phyloP scores from a whole-genome alignment of 257 asterid species.

The Apocynum venetum region DNA sequence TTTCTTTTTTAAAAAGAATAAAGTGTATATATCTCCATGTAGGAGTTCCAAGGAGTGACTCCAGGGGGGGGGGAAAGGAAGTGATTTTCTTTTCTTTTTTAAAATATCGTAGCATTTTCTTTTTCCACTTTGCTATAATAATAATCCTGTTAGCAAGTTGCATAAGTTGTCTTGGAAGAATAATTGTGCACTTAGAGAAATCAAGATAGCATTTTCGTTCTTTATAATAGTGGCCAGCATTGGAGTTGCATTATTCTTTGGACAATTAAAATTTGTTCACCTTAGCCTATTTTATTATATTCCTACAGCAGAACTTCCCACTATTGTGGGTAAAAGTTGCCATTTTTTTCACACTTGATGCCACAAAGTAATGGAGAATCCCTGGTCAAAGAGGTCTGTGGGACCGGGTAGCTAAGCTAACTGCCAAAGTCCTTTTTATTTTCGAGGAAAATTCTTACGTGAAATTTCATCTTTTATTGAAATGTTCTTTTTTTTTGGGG shows the following conservation, averaged over 20 bases:
- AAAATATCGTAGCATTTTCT: not conserved
- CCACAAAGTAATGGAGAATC: not conserved
- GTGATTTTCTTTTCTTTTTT: too few relatives aligned
- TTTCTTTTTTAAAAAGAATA: not conserved
- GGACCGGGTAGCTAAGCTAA: too few relatives aligned
- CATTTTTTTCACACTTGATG: not conserved
- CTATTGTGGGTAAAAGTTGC: slow-evolving; percentile 3
- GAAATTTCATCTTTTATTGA: too few relatives aligned
- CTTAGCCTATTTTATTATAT: slow-evolving; percentile 14
- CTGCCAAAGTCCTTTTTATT: too few relatives aligned
- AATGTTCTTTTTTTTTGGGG: too few relatives aligned
- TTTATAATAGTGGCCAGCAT: slow-evolving; percentile 3
- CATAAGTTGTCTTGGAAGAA: not conserved
- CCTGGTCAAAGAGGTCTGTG: too few relatives aligned
- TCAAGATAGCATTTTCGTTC: not conserved
- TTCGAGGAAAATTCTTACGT: too few relatives aligned
- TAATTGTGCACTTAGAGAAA: not conserved
- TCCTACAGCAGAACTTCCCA: not conserved
- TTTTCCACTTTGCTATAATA: not conserved
- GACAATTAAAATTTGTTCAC: slow-evolving; percentile 4
- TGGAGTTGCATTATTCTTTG: not conserved
- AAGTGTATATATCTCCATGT: too few relatives aligned
- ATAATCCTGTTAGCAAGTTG: not conserved
- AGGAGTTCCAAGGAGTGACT: too few relatives aligned
- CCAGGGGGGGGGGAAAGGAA: too few relatives aligned